phyloP scores from a whole-genome alignment of 2,329 filamentous ascomycete species.

The Pleoardoris graminearum region DNA sequence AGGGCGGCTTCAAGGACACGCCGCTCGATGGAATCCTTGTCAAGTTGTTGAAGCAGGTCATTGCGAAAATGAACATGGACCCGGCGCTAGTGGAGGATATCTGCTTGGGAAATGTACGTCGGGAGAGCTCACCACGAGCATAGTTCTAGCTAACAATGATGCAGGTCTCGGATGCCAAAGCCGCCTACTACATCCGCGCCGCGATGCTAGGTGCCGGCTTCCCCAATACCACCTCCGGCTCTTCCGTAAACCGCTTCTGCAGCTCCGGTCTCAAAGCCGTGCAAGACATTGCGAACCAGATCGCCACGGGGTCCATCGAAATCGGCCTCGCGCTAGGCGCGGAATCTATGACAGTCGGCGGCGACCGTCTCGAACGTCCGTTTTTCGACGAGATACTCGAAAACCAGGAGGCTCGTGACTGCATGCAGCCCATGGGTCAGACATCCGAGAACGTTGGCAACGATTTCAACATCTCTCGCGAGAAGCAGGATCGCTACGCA shows the following conservation, averaged over 20 bases:
- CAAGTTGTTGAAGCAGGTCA: conserved; percentile 70
- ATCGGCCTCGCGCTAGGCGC: conserved; percentile 85
- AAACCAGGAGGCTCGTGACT: conserved; percentile 79
- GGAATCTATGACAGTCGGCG: conserved; percentile 80
- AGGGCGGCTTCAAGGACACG: conserved; percentile 96
- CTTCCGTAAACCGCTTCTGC: conserved; percentile 92
- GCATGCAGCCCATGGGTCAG: conserved; percentile 96
- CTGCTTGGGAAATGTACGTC: conserved; percentile 81
- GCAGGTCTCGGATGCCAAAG: conserved; percentile 80
- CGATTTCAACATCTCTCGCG: conserved; percentile 83
- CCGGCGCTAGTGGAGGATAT: conserved; percentile 85
- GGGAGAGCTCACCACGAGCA: no score
- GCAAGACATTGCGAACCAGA: conserved; percentile 91
- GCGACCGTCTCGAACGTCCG: conserved; percentile 69
- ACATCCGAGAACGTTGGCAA: conserved; percentile 93
- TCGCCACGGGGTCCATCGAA: conserved; percentile 78
- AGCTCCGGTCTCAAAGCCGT: conserved; percentile 94
- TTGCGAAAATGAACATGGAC: conserved; percentile 73
- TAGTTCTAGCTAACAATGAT: background rate
- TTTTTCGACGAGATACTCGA: conserved; percentile 77
- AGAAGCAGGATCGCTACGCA: conserved; percentile 81
- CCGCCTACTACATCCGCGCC: conserved; percentile 87
- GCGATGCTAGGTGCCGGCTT: conserved; percentile 89
- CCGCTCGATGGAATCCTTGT: conserved; percentile 84
- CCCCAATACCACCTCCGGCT: conserved; percentile 84